Evolutionary conservation across 2,329 filamentous ascomycete genomes (phyloP), one percentile per base, ranked within the genome.

Genomic region (Pseudogymnoascus sp.): DNA sequence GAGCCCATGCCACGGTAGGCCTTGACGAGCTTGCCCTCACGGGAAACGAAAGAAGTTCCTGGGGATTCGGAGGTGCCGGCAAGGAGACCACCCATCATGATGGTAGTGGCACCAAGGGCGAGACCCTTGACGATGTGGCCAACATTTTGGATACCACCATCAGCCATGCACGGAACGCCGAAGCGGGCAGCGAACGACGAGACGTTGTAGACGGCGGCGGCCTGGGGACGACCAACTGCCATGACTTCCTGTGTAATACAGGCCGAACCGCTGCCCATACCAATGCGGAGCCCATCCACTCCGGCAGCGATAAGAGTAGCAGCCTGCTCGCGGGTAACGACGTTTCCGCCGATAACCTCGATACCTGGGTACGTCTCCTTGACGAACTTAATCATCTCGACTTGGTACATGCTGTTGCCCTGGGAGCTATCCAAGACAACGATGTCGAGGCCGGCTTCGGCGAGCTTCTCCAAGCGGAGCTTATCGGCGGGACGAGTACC

Each of bases 241-340:
- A 99, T 99, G 72, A 99, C 95, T 78, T 99, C 94, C 77, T 99
- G 94, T 60, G 94, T 99, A 69, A 99, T 99, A 76, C 94, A 99
- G 71, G 94, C 94, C 71, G 90, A 95, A 71, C 94, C 94, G 72
- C 90, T 95, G 67, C 94, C 94, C 94, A 99, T 99, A 73, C 94
- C 94, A 71, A 99, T 99, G 73, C 94, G 90, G 67, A 99, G 84
- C 73, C 94, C 95, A 73, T 99, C 94, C 61, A 90, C 92, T 72
- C 94, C 94, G 66, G 92, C 94, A 63, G 89, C 90, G 70, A 99
- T 97, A 67, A 99, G 79, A 64, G 82, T 79, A 59, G 95, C 94
- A 66, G 94, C 94, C 79, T 99, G 94, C 74, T 97, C 92, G 60
- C 92, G 87, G 61, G 94, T 99, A 69, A 99, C 94, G 67, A 99